Conservation (phyloP, 495 filamentous ascomycete genomes). For the Talaromyces wortmannii region DNA sequence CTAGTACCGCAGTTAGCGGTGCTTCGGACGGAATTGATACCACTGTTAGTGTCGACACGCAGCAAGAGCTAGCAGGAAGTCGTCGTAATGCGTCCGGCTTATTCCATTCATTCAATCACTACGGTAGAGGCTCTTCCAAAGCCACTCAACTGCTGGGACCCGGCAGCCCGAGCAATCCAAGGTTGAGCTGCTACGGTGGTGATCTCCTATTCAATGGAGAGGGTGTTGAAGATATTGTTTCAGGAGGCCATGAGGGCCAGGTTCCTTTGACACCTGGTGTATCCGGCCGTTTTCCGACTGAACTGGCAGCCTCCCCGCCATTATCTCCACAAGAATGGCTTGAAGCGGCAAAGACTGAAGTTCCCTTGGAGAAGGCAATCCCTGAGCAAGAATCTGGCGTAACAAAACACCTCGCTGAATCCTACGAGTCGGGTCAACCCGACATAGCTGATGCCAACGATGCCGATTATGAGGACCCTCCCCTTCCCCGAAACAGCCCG, state of each 20-base stretch:
- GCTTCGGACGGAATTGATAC: constrained; percentile 21
- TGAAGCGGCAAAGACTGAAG: constrained; percentile 18
- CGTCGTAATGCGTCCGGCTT: constrained; percentile 20
- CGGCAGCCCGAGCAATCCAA: constrained; percentile 17
- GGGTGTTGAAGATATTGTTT: constrained; percentile 11
- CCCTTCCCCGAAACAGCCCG: constrained; percentile 23
- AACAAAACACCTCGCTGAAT: too few species aligned
- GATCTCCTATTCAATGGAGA: constrained; percentile 14
- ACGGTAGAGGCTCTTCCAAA: constrained; percentile 23
- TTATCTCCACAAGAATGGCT: constrained; percentile 38
- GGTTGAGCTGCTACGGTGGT: constrained; percentile 13
- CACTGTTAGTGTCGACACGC: constrained; percentile 24
- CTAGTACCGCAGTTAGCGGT: constrained; percentile 22
- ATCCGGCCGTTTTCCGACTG: background rate
- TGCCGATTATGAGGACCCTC: constrained; percentile 9
- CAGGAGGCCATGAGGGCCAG: constrained; percentile 12
- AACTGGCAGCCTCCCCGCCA: constrained; percentile 18
- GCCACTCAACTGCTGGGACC: constrained; percentile 17
- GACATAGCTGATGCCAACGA: background rate
- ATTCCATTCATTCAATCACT: constrained; percentile 12
- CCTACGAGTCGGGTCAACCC: background rate
- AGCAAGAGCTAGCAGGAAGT: constrained; percentile 8
- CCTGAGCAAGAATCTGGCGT: too few species aligned
- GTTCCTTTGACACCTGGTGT: constrained; percentile 11
- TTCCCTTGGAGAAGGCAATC: background rate